Evolutionary conservation across 768 basidiomycete genomes (phyloP).

Genomic region (Trametes cubensis): DNA sequence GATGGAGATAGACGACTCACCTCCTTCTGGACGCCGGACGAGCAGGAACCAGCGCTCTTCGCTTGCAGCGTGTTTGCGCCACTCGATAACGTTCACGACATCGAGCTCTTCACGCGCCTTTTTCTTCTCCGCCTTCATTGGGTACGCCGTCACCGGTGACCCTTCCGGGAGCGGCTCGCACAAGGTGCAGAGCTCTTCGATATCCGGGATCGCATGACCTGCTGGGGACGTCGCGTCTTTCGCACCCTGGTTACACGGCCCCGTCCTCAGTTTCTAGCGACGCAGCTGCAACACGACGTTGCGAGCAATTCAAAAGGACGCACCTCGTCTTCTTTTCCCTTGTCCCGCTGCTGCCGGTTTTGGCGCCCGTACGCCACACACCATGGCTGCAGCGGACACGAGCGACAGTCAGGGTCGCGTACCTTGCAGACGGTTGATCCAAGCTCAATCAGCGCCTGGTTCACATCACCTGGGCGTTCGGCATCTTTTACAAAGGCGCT

Average conservation of each 20-base stretch:
- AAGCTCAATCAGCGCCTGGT: constrained; percentile 93
- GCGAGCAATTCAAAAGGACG: background rate
- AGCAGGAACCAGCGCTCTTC: constrained; percentile 68
- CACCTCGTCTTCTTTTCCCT: constrained; percentile 15
- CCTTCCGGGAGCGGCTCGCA: constrained; percentile 60
- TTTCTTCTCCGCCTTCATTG: constrained; percentile 84
- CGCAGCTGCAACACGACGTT: constrained; percentile 3
- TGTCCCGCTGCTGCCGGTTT: background rate
- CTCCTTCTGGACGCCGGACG: constrained; percentile 79
- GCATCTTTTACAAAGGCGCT: constrained; percentile 61
- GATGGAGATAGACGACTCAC: constrained; percentile 43
- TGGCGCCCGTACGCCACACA: constrained; percentile 64
- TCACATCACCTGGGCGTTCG: constrained; percentile 77
- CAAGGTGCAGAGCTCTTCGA: constrained; percentile 75
- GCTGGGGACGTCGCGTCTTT: constrained; percentile 17
- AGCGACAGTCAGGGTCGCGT: constrained; percentile 70
- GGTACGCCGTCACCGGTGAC: constrained; percentile 69
- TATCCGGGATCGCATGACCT: constrained; percentile 47
- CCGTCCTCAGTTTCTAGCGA: constrained; percentile 16
- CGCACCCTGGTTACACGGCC: constrained; percentile 18
- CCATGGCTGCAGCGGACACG: constrained; percentile 70
- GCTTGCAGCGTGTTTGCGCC: constrained; percentile 44
- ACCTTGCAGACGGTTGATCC: constrained; percentile 93
- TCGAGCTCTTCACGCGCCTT: constrained; percentile 84
- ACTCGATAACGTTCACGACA: constrained; percentile 85